phyloP scores from a whole-genome alignment of 208 protist species.

The Strigomonas oncopelti region DNA sequence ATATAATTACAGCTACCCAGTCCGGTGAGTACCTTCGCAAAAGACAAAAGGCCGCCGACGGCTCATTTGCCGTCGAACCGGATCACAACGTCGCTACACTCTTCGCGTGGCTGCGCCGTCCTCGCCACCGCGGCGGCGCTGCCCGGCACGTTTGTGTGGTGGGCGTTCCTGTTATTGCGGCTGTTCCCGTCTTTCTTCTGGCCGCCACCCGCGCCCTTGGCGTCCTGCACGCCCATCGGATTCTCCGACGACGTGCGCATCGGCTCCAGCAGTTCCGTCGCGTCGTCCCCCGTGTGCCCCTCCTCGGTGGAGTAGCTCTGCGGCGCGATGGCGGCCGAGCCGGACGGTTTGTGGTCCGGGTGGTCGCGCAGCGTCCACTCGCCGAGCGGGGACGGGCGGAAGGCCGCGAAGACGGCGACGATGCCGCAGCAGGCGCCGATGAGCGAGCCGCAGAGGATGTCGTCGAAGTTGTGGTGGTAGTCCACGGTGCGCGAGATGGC shows the following conservation, averaged over 20 bases:
- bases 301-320: too few species aligned
- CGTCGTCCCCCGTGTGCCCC: background rate
- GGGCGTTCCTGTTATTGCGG: background rate
- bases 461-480: slow-evolving; percentile 83
- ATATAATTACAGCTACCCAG: background rate
- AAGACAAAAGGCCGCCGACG: too few species aligned
- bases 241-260: too few species aligned
- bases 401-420: slow-evolving; percentile 31
- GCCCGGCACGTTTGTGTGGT: background rate
- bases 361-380: slow-evolving; percentile 43
- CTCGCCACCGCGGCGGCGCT: too few species aligned
- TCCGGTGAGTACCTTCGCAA: too few species aligned
- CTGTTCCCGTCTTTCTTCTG: slow-evolving; percentile 5
- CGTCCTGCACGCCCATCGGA: background rate
- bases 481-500: slow-evolving; percentile 73
- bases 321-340: background rate
- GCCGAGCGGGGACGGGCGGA: slow-evolving; percentile 21
- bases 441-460: slow-evolving; percentile 63
- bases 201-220: background rate
- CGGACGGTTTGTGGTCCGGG: slow-evolving; percentile 16
- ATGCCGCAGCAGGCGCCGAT: slow-evolving; percentile 50
- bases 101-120: too few species aligned
- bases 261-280: background rate
- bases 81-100: background rate
- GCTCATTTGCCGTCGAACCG: background rate